Percentiles rank a stretch among this genome's conserved stretches.
These are phyloP conservation scores for Sclerotinia spermophila DNA, from an alignment of 2,329 filamentous ascomycete species.

Conservation along the genomic window DNA sequence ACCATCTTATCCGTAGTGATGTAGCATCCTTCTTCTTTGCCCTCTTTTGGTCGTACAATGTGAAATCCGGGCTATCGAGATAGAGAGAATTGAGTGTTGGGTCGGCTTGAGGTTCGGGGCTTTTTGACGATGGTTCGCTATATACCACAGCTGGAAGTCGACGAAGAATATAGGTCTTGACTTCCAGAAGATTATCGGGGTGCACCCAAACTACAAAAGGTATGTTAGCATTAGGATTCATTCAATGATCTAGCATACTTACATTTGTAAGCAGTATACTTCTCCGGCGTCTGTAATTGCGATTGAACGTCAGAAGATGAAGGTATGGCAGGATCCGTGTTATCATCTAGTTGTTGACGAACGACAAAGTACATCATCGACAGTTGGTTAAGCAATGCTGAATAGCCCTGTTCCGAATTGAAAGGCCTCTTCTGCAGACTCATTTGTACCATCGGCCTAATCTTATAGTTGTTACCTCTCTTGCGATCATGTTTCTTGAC, in stretches of 20 bases:
- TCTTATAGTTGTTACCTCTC: constrained; percentile 78
- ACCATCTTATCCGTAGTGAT: constrained; percentile 87
- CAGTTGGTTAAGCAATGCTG: constrained; percentile 82
- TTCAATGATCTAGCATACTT: constrained; percentile 38
- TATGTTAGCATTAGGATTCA: constrained; percentile 34
- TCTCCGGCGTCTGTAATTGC: constrained; percentile 62
- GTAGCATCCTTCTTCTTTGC: constrained; percentile 70
- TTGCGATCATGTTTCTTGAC: constrained; percentile 99
- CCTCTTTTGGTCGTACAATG: constrained; percentile 82
- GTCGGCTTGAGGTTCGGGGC: constrained; percentile 74
- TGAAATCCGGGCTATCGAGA: constrained; percentile 85
- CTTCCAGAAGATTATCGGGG: constrained; percentile 89
- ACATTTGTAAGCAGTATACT: constrained; percentile 86
- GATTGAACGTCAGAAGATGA: constrained; percentile 42
- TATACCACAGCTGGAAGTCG: constrained; percentile 89
- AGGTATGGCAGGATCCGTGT: constrained; percentile 41
- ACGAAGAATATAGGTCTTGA: constrained; percentile 92
- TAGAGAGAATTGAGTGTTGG: constrained; percentile 94
- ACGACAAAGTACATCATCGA: constrained; percentile 96
- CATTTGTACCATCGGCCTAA: constrained; percentile 87
- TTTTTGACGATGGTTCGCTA: constrained; percentile 79
- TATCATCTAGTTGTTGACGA: constrained; percentile 72
- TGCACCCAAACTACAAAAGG: constrained; percentile 77
- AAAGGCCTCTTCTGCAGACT: constrained; percentile 85
- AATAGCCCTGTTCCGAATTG: constrained; percentile 87